Percentiles rank a stretch among this genome's conserved stretches.
Conservation (phyloP, 1,284 basidiomycete species). For the Leccinum griseonigrum region DNA sequence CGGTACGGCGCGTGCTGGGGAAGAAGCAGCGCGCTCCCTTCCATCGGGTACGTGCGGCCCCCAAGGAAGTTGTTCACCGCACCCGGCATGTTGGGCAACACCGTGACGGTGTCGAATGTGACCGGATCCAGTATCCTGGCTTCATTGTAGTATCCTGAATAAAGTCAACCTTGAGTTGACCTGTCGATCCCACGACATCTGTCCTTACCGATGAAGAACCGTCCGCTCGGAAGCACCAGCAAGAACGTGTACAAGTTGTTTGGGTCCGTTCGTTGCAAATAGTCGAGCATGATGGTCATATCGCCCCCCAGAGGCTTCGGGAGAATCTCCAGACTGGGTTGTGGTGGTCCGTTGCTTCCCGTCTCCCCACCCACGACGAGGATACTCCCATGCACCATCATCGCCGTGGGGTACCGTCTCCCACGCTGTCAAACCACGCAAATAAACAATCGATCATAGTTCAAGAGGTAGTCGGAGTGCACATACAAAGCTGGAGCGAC, state of each 20-base stretch:
- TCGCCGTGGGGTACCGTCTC: conserved; percentile 69
- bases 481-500: conserved; percentile 40
- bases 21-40: conserved; percentile 37
- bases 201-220: conserved; percentile 58
- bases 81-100: conserved; percentile 71
- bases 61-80: conserved; percentile 68
- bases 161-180: background rate
- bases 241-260: conserved; percentile 47
- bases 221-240: conserved; percentile 45
- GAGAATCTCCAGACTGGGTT: conserved; percentile 64
- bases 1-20: conserved; percentile 63
- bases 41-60: conserved; percentile 74
- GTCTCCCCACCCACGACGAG: conserved; percentile 71
- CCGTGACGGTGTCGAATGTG: conserved; percentile 48
- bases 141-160: conserved; percentile 70
- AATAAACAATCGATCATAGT: background rate
- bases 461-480: too few species aligned
- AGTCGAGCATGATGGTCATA: conserved; percentile 43
- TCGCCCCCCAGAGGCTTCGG: conserved; percentile 43
- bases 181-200: background rate
- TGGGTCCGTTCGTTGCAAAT: conserved; percentile 57
- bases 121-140: conserved; percentile 66
- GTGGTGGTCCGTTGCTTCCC: conserved; percentile 63
- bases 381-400: conserved; percentile 46
- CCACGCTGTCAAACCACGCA: conserved; percentile 25